phyloP scores from a whole-genome alignment of 2,329 filamentous ascomycete species.

The Botrytis medusae region DNA sequence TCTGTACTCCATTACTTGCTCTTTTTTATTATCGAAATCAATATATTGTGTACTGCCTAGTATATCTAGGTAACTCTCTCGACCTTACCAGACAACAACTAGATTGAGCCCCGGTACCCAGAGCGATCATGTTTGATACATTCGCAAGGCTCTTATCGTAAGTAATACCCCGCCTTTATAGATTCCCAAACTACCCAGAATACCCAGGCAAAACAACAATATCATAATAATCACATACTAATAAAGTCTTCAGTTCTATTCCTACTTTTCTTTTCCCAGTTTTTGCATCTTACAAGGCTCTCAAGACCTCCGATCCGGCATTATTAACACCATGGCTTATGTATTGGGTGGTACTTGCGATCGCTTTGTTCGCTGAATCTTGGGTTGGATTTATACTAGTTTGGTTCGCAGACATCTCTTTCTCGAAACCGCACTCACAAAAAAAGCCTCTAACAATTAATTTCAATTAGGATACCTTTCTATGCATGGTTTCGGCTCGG shows the following conservation, averaged over 20 bases:
- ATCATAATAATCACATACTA: constrained; percentile 24
- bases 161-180: constrained; percentile 44
- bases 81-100: background rate
- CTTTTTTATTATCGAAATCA: background rate
- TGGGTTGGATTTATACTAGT: constrained; percentile 84
- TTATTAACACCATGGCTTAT: constrained; percentile 96
- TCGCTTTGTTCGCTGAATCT: constrained; percentile 77
- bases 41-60: background rate
- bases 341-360: constrained; percentile 95
- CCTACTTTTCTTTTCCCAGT: constrained; percentile 91
- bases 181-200: background rate
- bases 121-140: constrained; percentile 67
- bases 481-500: constrained; percentile 87
- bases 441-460: constrained; percentile 1
- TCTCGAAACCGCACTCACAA: background rate
- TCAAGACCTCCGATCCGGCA: constrained; percentile 86
- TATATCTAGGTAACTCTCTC: background rate
- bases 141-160: constrained; percentile 77
- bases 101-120: background rate
- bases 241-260: constrained; percentile 60
- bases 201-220: background rate
- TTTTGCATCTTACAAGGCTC: constrained; percentile 96
- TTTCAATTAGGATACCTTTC: constrained; percentile 70
- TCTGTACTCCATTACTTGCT: background rate
- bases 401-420: constrained; percentile 54